Base-by-base conservation (phyloP, 768 basidiomycete species). In the Termitomyces sp. region DNA sequence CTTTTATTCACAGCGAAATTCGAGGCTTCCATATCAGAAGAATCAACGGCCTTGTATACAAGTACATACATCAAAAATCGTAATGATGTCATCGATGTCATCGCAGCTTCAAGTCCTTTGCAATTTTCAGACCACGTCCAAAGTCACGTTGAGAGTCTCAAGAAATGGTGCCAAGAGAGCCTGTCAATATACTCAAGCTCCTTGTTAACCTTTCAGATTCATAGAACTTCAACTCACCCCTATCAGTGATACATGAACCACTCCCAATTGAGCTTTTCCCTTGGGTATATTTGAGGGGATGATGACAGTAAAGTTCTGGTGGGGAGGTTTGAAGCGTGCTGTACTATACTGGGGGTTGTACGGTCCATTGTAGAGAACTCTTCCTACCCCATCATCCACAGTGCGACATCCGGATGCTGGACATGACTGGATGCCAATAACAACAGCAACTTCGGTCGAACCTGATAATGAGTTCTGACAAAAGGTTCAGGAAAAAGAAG, bases 361-460 rank as follows among this genome's bases (percentile, higher is more conserved):
- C 10, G 66, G 64, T 16, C 81, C 82, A 46, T 73, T 74, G 65
- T 79, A 81, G 46, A 82, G 67, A n/a, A 82, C 72, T 13, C 55
- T 61, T 20, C 80, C 80, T 63, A 81, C 60, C 18, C 66, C 53
- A 8, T 67, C 69, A 2, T 59, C 47, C 5, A 67, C 67, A 6
- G 68, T 37, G 10, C 55, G 46, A 58, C 72, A 69, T 46, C 64
- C 54, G 34, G 50, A 59, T 16, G 62, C 46, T 12, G 61, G 58
- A 51, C 72, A 82, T 32, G 74, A 73, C 44, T 70, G 68, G 32
- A 82, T 36, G 9, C 72, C 78, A 54, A 82, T 74, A 36, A 76
- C 76, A 53, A 82, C 66, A 24, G 75, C 77, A 3, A 82, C 73
- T 57, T 82, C 79, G 22, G 66, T 68, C 13, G 76, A 75, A 12